phyloP scores from a whole-genome alignment of 345 rosid genomes.

The Rhizophora apiculata region DNA sequence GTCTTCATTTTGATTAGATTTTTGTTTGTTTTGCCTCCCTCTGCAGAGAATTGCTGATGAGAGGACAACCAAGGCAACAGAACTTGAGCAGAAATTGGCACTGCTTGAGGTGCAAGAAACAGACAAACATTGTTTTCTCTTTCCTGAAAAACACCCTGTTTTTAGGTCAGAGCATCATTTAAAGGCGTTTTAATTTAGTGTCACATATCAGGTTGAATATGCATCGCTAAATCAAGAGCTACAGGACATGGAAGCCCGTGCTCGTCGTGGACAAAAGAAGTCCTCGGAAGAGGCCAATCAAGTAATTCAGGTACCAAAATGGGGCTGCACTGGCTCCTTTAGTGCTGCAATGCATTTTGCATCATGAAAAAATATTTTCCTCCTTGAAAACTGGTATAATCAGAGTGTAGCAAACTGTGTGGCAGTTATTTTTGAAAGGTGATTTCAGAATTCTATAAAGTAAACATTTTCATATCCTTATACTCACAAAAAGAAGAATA shows the following conservation, averaged over 20 bases:
- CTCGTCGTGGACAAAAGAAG: constrained; percentile 89
- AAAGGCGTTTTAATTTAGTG: no score
- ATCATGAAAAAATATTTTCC: no score
- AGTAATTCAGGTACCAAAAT: constrained; percentile 50
- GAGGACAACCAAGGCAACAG: constrained; percentile 78
- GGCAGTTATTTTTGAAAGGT: no score
- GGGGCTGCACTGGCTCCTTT: no score
- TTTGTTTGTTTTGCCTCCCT: neutral
- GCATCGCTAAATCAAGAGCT: constrained; percentile 88
- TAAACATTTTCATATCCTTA: no score
- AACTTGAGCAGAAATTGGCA: constrained; percentile 93
- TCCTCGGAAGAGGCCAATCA: constrained; percentile 87
- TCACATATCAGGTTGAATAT: constrained; percentile 63
- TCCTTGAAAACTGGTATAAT: no score
- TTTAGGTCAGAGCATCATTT: no score
- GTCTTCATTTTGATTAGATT: neutral
- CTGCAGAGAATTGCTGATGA: constrained; percentile 77
- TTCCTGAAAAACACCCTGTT: neutral
- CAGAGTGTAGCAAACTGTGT: no score
- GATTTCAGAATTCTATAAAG: no score
- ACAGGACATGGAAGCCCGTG: constrained; percentile 85
- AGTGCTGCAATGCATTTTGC: no score
- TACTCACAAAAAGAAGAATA: no score
- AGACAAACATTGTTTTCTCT: neutral
- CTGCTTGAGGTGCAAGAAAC: constrained; percentile 69